Percentiles rank a stretch among this genome's conserved stretches.
Conservation (phyloP, 768 basidiomycete genomes). For the Hysterangium stoloniferum region DNA sequence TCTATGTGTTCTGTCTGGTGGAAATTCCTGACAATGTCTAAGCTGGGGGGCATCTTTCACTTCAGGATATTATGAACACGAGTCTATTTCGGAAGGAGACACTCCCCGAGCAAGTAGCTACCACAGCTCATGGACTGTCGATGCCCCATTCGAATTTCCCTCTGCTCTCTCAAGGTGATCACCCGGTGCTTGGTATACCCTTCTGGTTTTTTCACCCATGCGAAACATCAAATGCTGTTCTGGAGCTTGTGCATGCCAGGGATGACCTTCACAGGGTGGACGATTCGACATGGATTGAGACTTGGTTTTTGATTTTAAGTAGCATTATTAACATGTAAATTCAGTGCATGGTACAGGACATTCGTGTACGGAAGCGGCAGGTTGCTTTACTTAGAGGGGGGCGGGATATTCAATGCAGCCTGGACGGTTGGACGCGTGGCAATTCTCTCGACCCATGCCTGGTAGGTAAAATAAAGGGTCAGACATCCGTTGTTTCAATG, state of each 20-base stretch:
- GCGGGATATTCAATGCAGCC: conserved; percentile 26
- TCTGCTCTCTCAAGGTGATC: conserved; percentile 79
- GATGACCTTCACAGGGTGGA: conserved; percentile 24
- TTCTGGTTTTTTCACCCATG: conserved; percentile 91
- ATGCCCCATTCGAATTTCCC: conserved; percentile 53
- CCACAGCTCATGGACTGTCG: conserved; percentile 48
- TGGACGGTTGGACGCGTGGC: conserved; percentile 27
- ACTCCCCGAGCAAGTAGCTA: conserved; percentile 32
- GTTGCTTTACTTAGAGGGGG: not conserved
- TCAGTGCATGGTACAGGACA: conserved; percentile 11
- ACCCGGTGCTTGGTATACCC: conserved; percentile 64
- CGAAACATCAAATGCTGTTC: conserved; percentile 56
- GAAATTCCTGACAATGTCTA: conserved; percentile 15
- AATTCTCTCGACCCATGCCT: conserved; percentile 38
- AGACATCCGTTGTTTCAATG: conserved; percentile 45
- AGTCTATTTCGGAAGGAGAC: conserved; percentile 49
- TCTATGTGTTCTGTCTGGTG: conserved; percentile 11
- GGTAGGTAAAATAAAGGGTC: not conserved
- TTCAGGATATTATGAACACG: conserved; percentile 48
- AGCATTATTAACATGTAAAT: conserved; percentile 48
- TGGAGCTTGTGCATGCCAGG: conserved; percentile 56
- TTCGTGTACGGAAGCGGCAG: not conserved
- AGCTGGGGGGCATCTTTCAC: conserved; percentile 60
- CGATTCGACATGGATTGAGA: conserved; percentile 50
- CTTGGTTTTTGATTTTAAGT: conserved; percentile 73